A percentile compares a stretch with the other conserved stretches of the same genome.
Evolutionary conservation across 352 stramenopile species (phyloP).

Genomic region (Blastocystis sp.): DNA sequence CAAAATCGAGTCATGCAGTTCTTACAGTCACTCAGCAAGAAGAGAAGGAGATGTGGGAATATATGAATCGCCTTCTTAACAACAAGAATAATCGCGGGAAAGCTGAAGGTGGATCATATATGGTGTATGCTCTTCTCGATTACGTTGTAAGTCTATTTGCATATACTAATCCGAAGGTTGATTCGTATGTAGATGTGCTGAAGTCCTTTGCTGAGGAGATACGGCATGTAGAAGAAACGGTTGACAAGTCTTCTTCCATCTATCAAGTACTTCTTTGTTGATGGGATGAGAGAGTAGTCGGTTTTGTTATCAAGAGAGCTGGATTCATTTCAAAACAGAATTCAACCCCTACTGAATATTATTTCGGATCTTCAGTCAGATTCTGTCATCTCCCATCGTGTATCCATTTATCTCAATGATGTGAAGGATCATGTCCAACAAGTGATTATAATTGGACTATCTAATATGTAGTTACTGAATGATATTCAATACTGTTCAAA

Average conservation of each 20-base stretch:
- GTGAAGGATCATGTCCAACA: slow-evolving; percentile 59
- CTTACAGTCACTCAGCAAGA: slow-evolving; percentile 22
- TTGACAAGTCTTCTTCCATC: neutral
- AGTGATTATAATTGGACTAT: neutral
- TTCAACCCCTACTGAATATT: slow-evolving; percentile 1
- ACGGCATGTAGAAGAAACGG: slow-evolving; percentile 2
- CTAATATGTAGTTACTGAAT: neutral
- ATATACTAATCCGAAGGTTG: neutral
- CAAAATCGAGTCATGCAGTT: slow-evolving; percentile 19
- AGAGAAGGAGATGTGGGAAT: slow-evolving; percentile 48
- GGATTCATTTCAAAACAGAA: slow-evolving; percentile 37
- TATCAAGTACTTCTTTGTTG: neutral
- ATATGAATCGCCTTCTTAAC: slow-evolving; percentile 14
- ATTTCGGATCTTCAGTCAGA: neutral
- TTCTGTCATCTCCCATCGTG: neutral
- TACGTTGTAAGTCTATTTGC: neutral
- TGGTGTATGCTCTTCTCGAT: slow-evolving; percentile 58
- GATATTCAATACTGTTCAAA: slow-evolving; percentile 64
- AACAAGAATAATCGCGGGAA: slow-evolving; percentile 46
- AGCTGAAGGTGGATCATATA: slow-evolving; percentile 31
- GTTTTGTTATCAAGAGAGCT: slow-evolving; percentile 53
- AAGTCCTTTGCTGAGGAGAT: slow-evolving; percentile 54
- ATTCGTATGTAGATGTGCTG: slow-evolving; percentile 49
- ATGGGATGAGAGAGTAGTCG: neutral
- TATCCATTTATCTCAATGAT: slow-evolving; percentile 59